Evolutionary conservation across 2,329 filamentous ascomycete species (phyloP).

Genomic region (Cladosporium sp.): DNA sequence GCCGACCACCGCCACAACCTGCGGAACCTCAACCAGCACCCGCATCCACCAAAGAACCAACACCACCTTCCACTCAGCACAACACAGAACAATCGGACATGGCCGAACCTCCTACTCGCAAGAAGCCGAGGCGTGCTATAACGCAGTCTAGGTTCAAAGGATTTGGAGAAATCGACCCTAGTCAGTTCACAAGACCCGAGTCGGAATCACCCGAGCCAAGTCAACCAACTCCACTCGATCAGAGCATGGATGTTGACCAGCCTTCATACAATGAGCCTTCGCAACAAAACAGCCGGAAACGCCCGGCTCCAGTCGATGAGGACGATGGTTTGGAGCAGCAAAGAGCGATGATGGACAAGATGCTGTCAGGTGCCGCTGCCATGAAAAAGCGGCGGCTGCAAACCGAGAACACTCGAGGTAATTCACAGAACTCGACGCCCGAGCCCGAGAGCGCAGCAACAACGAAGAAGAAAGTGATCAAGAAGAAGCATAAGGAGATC

Average conservation of each 20-base stretch:
- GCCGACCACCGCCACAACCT: background rate
- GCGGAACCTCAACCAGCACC: slow-evolving; percentile 1
- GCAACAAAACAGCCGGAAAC: slow-evolving; percentile 32
- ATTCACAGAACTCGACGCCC: slow-evolving; percentile 51
- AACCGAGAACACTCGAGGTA: slow-evolving; percentile 60
- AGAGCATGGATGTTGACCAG: slow-evolving; percentile 20
- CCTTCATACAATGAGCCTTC: slow-evolving; percentile 22
- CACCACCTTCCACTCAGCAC: background rate
- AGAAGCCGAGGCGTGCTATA: slow-evolving; percentile 37
- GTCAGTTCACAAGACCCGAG: slow-evolving; percentile 30
- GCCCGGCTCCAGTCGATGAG: slow-evolving; percentile 29
- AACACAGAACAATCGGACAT: background rate
- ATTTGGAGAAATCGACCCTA: slow-evolving; percentile 43
- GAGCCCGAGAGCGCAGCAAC: slow-evolving; percentile 3
- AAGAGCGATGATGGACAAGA: slow-evolving; percentile 64
- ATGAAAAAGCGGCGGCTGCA: slow-evolving; percentile 66
- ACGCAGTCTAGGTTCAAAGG: slow-evolving; percentile 61
- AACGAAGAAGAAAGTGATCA: background rate
- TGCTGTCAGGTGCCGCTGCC: slow-evolving; percentile 74
- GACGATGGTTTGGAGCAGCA: slow-evolving; percentile 27
- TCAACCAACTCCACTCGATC: background rate
- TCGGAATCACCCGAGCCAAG: slow-evolving; percentile 28
- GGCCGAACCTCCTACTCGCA: slow-evolving; percentile 3
- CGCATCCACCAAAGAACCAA: background rate
- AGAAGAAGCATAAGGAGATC: slow-evolving; percentile 47